Evolutionary conservation across 2,329 filamentous ascomycete genomes (phyloP), one percentile per base, ranked within the genome.

Genomic region (Penicillium sp.): DNA sequence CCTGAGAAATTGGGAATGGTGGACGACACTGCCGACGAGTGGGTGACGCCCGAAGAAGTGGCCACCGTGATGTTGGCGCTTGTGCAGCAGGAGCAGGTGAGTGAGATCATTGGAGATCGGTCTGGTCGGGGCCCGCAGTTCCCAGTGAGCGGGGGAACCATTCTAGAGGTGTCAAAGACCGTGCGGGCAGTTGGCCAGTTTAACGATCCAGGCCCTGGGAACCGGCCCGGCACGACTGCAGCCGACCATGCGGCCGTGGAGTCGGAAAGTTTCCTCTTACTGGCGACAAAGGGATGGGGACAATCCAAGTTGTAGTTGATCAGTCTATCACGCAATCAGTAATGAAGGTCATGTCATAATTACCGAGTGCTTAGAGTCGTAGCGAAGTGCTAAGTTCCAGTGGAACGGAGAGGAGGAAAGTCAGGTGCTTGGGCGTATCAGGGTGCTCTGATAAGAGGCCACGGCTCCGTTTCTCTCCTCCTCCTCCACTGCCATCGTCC

Each of bases 41-140:
- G 81, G 81, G 79, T 81, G 12, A 79, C 75, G n/a, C 72, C 81
- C 0, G 80, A 83, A 56, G 79, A 83, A 57, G 81, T 84, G 0
- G 81, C 80, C 0, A 71, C 76, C 37, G 78, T 77, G 2, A 83
- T 84, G 81, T 53, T 82, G 48, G 71, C 74, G 33, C 75, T 80
- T 49, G 66, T 81, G 32, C 76, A 80, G 53, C 76, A 79, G 40
- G 66, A 74, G 4, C 68, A 72, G 27, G 66, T 74, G 20, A 64
- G 64, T 49, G 62, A 66, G 50, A 64, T 61, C 20, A 69, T 67
- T 43, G 67, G 67, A 2, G 63, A 70, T 49, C 59, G 57, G 31
- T 56, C 58, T 8, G 63, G 64, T n/a, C 54, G 55, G 20, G 67
- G 62, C 1, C 56, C 49, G 6, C 61, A 64, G 37, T 70, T 66